These are phyloP conservation scores for Arthroderma uncinatum DNA, from an alignment of 2,329 filamentous ascomycete species.

Conservation along the genomic window DNA sequence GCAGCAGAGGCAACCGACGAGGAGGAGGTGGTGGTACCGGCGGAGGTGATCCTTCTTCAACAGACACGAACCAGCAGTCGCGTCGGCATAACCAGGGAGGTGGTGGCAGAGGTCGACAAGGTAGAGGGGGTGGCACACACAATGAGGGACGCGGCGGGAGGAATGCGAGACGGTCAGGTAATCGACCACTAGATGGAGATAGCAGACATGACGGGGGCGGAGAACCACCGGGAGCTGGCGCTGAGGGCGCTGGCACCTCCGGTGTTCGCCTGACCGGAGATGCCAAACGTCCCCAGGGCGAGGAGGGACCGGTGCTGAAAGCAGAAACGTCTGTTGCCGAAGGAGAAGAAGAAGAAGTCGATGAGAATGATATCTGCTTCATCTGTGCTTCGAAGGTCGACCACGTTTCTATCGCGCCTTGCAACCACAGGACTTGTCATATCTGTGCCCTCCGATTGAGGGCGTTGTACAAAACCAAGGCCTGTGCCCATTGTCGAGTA, in stretches of 20 bases:
- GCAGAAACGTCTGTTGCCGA: conserved; percentile 12
- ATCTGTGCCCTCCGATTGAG: conserved; percentile 86
- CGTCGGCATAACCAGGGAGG: conserved; percentile 1
- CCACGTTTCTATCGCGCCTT: conserved; percentile 80
- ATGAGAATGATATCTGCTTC: conserved; percentile 79
- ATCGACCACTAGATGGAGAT: conserved; percentile 12
- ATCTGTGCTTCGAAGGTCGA: conserved; percentile 88
- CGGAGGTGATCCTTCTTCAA: not conserved
- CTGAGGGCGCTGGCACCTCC: conserved; percentile 32
- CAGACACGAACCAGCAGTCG: not conserved
- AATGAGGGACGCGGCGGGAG: not conserved
- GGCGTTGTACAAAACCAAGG: conserved; percentile 89
- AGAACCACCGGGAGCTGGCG: conserved; percentile 29
- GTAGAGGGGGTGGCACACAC: not conserved
- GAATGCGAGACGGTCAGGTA: conserved; percentile 3
- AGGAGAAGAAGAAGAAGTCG: conserved; percentile 41
- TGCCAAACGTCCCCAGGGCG: conserved; percentile 30
- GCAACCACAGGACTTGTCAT: conserved; percentile 93
- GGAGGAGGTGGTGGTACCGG: conserved; percentile 5
- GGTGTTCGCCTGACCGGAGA: conserved; percentile 40
- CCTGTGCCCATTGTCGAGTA: conserved; percentile 91
- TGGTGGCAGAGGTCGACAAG: not conserved
- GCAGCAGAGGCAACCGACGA: conserved; percentile 9
- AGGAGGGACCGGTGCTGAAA: conserved; percentile 13
- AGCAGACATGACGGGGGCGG: conserved; percentile 25